A percentile compares a stretch with the other conserved stretches of the same genome.
Evolutionary conservation across 2,329 filamentous ascomycete species (phyloP).

Genomic region (Pseudohalonectria lignicola): DNA sequence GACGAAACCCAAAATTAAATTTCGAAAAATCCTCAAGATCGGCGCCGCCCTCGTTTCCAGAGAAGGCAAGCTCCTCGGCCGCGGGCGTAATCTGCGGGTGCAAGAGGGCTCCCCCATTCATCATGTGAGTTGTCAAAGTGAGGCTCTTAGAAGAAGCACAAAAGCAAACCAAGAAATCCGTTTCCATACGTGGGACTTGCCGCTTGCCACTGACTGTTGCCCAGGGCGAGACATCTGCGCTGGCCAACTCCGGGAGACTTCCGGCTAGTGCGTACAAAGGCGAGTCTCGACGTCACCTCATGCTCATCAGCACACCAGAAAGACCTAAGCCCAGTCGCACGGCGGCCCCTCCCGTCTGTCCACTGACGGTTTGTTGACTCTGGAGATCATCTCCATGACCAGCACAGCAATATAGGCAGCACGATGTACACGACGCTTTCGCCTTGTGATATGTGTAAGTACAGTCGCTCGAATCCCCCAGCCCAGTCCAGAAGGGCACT

Average conservation of each 20-base stretch:
- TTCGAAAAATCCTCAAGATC: no score
- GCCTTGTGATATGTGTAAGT: slow-evolving; percentile 65
- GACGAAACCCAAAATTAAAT: no score
- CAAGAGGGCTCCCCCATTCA: slow-evolving; percentile 62
- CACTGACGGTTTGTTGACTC: no score
- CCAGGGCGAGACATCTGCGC: slow-evolving; percentile 57
- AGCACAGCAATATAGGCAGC: slow-evolving; percentile 41
- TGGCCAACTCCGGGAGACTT: slow-evolving; percentile 63
- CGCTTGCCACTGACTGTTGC: no score
- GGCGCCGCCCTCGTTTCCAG: slow-evolving; percentile 51
- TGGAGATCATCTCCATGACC: no score
- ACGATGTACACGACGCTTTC: slow-evolving; percentile 81
- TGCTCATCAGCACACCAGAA: no score
- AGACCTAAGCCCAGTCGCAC: no score
- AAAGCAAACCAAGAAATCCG: no score
- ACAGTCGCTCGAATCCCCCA: not conserved
- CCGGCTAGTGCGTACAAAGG: slow-evolving; percentile 53
- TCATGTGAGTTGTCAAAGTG: slow-evolving; percentile 44
- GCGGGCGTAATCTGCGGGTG: slow-evolving; percentile 65
- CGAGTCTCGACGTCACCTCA: not conserved
- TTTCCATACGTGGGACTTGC: no score
- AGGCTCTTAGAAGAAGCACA: no score
- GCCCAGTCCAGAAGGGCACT: no score
- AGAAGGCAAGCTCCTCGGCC: slow-evolving; percentile 59
- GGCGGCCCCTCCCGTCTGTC: no score